Percentiles rank a stretch among this genome's conserved stretches.
phyloP scores from a whole-genome alignment of 805 yeast genomes.

The Suhomyces sp. region DNA sequence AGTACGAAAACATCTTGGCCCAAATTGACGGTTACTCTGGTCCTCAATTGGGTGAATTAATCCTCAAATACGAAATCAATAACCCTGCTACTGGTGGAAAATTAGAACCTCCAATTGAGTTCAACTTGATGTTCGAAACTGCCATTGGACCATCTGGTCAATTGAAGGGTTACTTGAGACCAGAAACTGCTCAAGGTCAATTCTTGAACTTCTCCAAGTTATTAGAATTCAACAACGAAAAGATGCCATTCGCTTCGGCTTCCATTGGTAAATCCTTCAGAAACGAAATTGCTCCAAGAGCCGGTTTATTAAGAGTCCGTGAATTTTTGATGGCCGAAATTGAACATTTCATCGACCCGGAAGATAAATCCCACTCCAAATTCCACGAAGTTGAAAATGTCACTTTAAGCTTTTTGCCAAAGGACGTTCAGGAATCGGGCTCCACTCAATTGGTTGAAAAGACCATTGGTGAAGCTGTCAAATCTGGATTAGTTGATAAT shows the following conservation, averaged over 20 bases:
- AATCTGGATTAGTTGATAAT: conserved; percentile 85
- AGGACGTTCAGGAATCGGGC: conserved; percentile 85
- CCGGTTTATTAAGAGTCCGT: conserved; percentile 96
- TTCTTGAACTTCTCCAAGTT: conserved; percentile 92
- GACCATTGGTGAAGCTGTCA: conserved; percentile 89
- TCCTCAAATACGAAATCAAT: conserved; percentile 75
- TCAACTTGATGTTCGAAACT: conserved; percentile 98
- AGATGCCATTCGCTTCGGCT: conserved; percentile 99
- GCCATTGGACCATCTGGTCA: conserved; percentile 99
- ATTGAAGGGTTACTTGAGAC: conserved; percentile 92
- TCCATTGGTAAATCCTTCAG: conserved; percentile 98
- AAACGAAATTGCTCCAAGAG: conserved; percentile 97
- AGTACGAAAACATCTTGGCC: conserved; percentile 85
- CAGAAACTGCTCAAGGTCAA: conserved; percentile 99
- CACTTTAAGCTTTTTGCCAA: conserved; percentile 77
- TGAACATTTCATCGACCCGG: conserved; percentile 97
- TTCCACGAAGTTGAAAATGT: conserved; percentile 75
- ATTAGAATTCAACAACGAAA: conserved; percentile 90
- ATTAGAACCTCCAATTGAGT: conserved; percentile 88
- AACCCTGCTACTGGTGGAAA: conserved; percentile 90
- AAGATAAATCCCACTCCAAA: conserved; percentile 76
- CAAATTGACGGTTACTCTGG: conserved; percentile 96
- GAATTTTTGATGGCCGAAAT: conserved; percentile 99
- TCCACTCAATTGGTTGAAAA: conserved; percentile 61
- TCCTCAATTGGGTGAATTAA: conserved; percentile 84